Evolutionary conservation across 169 alveolate genomes (phyloP).

Genomic region (Eimeria acervulina): DNA sequence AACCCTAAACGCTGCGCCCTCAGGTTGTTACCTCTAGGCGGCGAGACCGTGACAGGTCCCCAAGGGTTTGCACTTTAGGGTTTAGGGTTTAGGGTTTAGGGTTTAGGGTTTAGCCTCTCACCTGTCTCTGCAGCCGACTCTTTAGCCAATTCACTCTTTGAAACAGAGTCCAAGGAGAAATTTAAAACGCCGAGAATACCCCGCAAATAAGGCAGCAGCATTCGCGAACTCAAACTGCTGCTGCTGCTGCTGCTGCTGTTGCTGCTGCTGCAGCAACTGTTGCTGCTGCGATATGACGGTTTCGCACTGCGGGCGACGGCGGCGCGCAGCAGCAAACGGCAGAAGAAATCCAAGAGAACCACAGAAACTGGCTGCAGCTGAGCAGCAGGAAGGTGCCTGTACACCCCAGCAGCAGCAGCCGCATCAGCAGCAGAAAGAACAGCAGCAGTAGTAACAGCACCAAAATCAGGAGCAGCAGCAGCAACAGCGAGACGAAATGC

Average conservation of each 20-base stretch:
- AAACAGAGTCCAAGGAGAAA: constrained; percentile 1
- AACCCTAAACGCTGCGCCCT: constrained; percentile 1
- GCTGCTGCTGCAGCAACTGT: constrained; percentile 37
- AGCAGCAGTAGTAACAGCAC: too few relatives aligned
- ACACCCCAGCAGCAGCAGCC: constrained; percentile 33
- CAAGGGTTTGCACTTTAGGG: too few relatives aligned
- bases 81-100: background rate
- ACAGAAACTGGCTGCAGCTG: constrained; percentile 45
- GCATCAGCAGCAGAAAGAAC: too few relatives aligned
- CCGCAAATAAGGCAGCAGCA: constrained; percentile 51
- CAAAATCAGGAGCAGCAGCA: too few relatives aligned
- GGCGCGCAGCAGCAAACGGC: constrained; percentile 70
- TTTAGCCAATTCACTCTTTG: background rate
- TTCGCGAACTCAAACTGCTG: background rate
- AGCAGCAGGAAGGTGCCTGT: constrained; percentile 45
- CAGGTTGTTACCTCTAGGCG: background rate
- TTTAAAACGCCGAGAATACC: constrained; percentile 15
- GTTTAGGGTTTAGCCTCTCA: background rate
- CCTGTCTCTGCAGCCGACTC: constrained; percentile 1
- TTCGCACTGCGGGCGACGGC: constrained; percentile 33
- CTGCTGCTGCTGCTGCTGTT: background rate
- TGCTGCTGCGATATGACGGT: background rate
- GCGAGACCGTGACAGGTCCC: too few relatives aligned
- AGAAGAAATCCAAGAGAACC: background rate
- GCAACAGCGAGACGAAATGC: too few relatives aligned